Base-by-base conservation (phyloP, 2,329 filamentous ascomycete genomes). In the Mycosphaerella sp. region DNA sequence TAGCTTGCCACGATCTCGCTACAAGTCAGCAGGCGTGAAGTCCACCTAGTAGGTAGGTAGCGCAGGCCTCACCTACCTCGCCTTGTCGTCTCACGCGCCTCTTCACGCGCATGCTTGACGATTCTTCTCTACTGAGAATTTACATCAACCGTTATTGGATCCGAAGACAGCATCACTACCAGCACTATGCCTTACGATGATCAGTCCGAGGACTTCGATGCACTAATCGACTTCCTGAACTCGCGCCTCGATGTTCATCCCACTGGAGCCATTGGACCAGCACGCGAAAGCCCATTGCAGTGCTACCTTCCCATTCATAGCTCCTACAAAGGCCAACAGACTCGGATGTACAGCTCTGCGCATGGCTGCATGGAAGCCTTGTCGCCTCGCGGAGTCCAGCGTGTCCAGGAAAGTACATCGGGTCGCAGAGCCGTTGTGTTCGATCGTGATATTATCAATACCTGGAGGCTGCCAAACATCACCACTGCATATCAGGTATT, bases 371-470 rank as follows among this genome's bases (percentile, higher is more conserved):
- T 23, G 6, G 34, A 21, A 23, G n/a, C 21, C n/a, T 1, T 9
- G 1, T 38, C 31, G 9, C 17, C 32, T 39, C 26, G 47, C 9
- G 47, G 38, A 3, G 23, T 41, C 8, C 47, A 39, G 14, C 36
- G 47, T n/a, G 21, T 43, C 10, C 21, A 42, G 4, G 39, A 34
- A 31, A 41, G 39, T n/a, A n/a, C 4, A 4, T n/a, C 8, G 12
- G 34, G 12, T 38, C 34, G 6, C 34, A 11, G 10, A 21, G 61
- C 55, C 26, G 21, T 63, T 11, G 62, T 66, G 7, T 63, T 57
- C 43, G 64, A 66, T 48, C 48, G 54, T 23, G 64, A 66, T 49
- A 54, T 64, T 17, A 56, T 63, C 8, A 60, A 55, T 6, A 62
- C 59, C 1, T 66, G 64, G 64, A 49, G 60, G 5, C 36, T 66